Percentiles rank a stretch among this genome's conserved stretches.
phyloP scores from a whole-genome alignment of 2,329 filamentous ascomycete genomes.

The Tothia fuscella region DNA sequence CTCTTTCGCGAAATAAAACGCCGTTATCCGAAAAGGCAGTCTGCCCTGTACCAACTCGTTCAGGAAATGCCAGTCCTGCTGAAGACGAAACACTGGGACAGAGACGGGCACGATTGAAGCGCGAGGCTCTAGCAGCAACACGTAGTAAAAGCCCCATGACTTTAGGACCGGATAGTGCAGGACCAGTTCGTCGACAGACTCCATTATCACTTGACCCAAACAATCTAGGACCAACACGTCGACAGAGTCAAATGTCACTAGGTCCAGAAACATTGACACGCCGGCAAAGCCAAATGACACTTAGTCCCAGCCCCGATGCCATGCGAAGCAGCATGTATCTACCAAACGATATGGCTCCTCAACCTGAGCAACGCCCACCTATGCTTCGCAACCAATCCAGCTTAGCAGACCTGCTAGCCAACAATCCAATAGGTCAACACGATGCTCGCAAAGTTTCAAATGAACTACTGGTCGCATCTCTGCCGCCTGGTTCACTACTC shows the following conservation, averaged over 20 bases:
- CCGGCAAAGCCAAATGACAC: not conserved
- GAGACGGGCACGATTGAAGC: slow-evolving; percentile 58
- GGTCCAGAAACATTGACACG: slow-evolving; percentile 16
- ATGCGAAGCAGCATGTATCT: not conserved
- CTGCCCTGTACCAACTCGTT: slow-evolving; percentile 12
- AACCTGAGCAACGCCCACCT: not conserved
- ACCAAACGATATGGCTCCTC: not conserved
- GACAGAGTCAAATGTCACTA: not conserved
- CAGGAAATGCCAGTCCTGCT: slow-evolving; percentile 18
- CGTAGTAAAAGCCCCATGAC: not conserved
- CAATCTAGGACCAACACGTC: slow-evolving; percentile 13
- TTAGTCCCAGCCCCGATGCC: not conserved
- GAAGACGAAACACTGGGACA: slow-evolving; percentile 73
- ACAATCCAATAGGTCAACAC: slow-evolving; percentile 35
- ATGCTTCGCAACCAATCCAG: slow-evolving; percentile 30
- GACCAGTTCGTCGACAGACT: too few relatives aligned
- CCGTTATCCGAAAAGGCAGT: slow-evolving; percentile 15
- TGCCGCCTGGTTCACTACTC: slow-evolving; percentile 30
- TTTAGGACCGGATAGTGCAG: slow-evolving; percentile 13
- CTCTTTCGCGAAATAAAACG: not conserved
- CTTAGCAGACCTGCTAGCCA: slow-evolving; percentile 50
- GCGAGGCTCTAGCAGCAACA: not conserved
- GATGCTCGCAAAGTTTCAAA: slow-evolving; percentile 25
- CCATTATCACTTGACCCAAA: too few relatives aligned
- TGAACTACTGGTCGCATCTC: slow-evolving; percentile 21